Evolutionary conservation across 208 protist genomes (phyloP), one percentile per base, ranked within the genome.

Genomic region (Paratrypanosoma confusum): DNA sequence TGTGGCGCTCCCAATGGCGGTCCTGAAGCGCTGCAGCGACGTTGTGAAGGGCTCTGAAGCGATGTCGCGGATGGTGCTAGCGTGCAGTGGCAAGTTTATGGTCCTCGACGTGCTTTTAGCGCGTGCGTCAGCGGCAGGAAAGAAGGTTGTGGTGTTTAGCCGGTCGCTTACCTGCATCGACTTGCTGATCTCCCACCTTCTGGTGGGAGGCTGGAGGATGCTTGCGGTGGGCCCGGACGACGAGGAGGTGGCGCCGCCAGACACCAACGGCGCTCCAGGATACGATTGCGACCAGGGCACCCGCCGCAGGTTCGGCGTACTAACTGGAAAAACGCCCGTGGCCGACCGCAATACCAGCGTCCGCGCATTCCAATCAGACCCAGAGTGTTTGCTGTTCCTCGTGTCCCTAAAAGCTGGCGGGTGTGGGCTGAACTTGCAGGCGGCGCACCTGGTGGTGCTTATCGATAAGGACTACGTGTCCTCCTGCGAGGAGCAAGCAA

Each of bases 391-490:
- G 38, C 65, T 95, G 4, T 99, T 99, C 46, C 60, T 99, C 14
- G 84, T 99, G n/a, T 96, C 86, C 11, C 97, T 98, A 2, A 93
- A 97, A 39, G 97, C 97, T 1, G 97, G 97, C 45, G 97, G 97
- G 13, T 79, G 99, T 20, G 97, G 97, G 53, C 95, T 99, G 45
- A 99, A 99, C 57, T 55, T 99, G 33, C 90, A 96, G 40, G 87
- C 96, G 4, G 97, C 97, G 21, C 96, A 99, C 69, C 86, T 93
- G 22, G 96, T 99, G 26, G 88, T 99, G 39, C 61, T 99, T n/a
- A 97, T 88, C 50, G 97, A 99, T 61, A 84, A 71, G 25, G 98
- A 98, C 77, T 99, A 93, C 92, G 99, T 99, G 68, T 87, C 86
- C 8, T 90, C 96, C 36, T 85, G 95, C 37, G 97, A 99, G 65